Evolutionary conservation across 805 yeast genomes (phyloP), one percentile per base, ranked within the genome.

Genomic region (Sungouiozyma intestinalis): DNA sequence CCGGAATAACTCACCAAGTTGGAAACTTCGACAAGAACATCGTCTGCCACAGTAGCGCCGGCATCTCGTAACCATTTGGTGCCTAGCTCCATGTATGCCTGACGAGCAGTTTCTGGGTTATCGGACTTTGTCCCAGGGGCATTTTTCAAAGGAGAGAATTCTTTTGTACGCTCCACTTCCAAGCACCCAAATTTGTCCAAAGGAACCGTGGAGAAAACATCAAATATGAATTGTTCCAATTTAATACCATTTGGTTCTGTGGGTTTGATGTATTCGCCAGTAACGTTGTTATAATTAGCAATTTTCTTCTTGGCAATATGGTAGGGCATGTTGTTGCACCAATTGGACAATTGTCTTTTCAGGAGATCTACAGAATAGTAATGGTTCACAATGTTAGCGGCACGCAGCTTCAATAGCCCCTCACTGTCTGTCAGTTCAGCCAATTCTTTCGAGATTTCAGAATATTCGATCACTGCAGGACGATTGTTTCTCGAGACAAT

Each of bases 371-470:
- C 85, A 3, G 88, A 80, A 64, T 90, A 92, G 64, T 88, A 92
- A 64, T 92, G 98, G 61, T 92, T 92, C 42, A 92, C 99, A 49
- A 92, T 92, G 64, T 92, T 92, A 19, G 96, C 99, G 3, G 97
- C 96, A 52, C 97, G 75, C 52, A 86, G 74, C 49, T 74, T 74
- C 45, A 92, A 71, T 46, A 80, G 68, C 15, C 79, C 82, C 19
- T 71, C 60, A 1, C 73, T 71, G 48, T 82, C 92, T 20, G 64
- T 64, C 46, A 76, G 78, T 53, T 76, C 76, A 17, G 90, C 81
- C 54, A 88, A 70, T 50, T 82, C 88, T 27, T 67, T 57, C 7
- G 86, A 72, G 47, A 92, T 86, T 65, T 92, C 99, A 33, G 94
- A 81, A 65, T 92, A 92, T 63, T 92, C 99, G 52, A 92, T 84